Base-by-base conservation (phyloP, 257 asterid genomes). In the Agastache rugosa region DNA sequence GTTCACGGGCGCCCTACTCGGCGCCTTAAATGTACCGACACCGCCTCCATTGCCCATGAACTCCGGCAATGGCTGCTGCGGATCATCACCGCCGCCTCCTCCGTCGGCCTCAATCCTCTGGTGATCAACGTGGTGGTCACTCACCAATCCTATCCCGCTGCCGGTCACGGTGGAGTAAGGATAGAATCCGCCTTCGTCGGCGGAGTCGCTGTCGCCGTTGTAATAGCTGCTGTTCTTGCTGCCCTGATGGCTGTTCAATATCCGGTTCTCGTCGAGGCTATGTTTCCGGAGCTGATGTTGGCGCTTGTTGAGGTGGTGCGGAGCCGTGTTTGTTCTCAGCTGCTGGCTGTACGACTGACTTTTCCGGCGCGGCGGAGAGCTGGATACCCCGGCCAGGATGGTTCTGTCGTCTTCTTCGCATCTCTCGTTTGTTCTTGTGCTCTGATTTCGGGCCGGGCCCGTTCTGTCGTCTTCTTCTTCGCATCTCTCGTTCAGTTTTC, bases 261-360 rank as follows among this genome's bases (percentile, higher is more conserved):
- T 80, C 20, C 81, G 83, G 19, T 73, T 78, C 11, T 90, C 96
- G 67, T 87, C 95, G 72, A 90, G 92, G 85, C 95, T 90, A 72
- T 88, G 91, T 25, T 90, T 88, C 37, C 96, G 89, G 35, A 85
- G 72, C 77, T 88, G 90, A 62, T 85, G 85, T 3, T 81, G 86
- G 63, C 85, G 85, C 78, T 85, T 86, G 75, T 79, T 80, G 76
- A 73, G 71, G 59, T 77, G 76, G 77, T 80, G 80, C 37, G 88
- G 85, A 35, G 81, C 88, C 41, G 95, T 87, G 81, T 70, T 75
- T 11, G 87, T 76, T 1, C 95, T 59, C 10, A 90, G 81, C 75
- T 88, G 91, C n/a, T 90, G 94, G 89, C 91, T 87, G 71, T 88
- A 79, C 10, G 86, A 80, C 1, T 84, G 80, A 15, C 79, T 74